Conservation (phyloP, 176 grass and related monocot genomes). For the Eleusine indica region DNA sequence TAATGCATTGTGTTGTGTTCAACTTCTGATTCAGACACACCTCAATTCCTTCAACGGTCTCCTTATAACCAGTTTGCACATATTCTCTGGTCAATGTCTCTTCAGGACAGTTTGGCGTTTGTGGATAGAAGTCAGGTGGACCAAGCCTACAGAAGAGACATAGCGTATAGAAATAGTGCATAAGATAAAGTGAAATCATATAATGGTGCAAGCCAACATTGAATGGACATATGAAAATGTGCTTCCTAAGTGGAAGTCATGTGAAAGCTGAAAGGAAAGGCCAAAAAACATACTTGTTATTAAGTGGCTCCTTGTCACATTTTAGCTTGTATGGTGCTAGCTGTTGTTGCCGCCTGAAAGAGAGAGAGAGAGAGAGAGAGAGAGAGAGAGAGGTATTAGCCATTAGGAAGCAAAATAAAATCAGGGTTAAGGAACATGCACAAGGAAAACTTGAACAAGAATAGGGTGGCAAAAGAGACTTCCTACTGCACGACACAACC, state of each 20-base stretch:
- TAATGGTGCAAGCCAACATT: constrained; percentile 20
- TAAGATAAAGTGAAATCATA: constrained; percentile 25
- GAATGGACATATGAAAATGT: neutral
- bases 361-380: constrained; percentile 28
- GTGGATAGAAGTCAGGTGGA: constrained; percentile 95
- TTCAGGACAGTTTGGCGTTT: constrained; percentile 90
- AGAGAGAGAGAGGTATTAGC: neutral
- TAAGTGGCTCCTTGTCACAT: constrained; percentile 91
- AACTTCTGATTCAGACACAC: constrained; percentile 50
- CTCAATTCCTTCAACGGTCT: constrained; percentile 99
- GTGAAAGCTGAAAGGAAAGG: neutral
- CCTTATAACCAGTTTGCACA: constrained; percentile 92
- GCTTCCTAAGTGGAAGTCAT: neutral
- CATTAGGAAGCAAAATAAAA: constrained; percentile 13
- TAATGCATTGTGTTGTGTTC: neutral
- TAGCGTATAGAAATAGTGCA: neutral
- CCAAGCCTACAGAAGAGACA: constrained; percentile 73
- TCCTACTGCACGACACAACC: neutral
- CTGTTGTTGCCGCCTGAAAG: constrained; percentile 91
- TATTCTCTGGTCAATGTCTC: constrained; percentile 98
- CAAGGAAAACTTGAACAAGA: neutral
- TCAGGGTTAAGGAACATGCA: neutral
- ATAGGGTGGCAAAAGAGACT: neutral
- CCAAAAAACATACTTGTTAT: constrained; percentile 59
- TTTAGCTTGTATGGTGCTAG: constrained; percentile 86